These are phyloP conservation scores for Beauveria sp. DNA, from an alignment of 2,329 filamentous ascomycete species.

Conservation along the genomic window DNA sequence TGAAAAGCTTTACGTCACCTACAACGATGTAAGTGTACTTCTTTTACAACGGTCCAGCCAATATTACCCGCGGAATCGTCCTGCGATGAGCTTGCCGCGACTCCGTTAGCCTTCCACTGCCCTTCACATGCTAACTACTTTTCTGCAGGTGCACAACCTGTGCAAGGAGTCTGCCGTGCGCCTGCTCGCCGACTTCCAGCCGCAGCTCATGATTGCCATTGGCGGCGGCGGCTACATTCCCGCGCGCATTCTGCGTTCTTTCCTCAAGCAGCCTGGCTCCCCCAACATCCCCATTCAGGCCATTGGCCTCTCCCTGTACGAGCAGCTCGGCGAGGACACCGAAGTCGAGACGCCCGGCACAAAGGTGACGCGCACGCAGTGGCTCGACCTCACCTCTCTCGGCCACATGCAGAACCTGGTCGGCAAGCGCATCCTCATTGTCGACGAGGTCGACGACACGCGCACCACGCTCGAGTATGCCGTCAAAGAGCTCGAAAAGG, in stretches of 20 bases:
- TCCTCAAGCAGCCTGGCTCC: slow-evolving; percentile 79
- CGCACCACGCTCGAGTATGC: slow-evolving; percentile 91
- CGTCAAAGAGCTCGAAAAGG: slow-evolving; percentile 87
- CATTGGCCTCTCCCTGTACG: slow-evolving; percentile 95
- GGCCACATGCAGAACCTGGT: slow-evolving; percentile 81
- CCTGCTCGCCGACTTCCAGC: slow-evolving; percentile 80
- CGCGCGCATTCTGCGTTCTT: slow-evolving; percentile 92
- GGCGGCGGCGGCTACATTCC: slow-evolving; percentile 96
- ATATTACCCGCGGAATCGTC: background rate
- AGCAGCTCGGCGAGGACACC: slow-evolving; percentile 57
- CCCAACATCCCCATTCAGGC: slow-evolving; percentile 99
- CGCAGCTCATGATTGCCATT: slow-evolving; percentile 97
- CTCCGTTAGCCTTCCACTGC: too few relatives aligned
- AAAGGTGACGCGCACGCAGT: slow-evolving; percentile 95
- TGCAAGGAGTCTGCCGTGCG: slow-evolving; percentile 77
- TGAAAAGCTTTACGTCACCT: slow-evolving; percentile 82
- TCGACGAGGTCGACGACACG: slow-evolving; percentile 94
- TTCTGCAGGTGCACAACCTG: slow-evolving; percentile 80
- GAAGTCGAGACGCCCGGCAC: slow-evolving; percentile 70
- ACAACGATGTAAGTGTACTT: slow-evolving; percentile 66
- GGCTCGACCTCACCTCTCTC: slow-evolving; percentile 83
- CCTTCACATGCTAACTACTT: background rate
- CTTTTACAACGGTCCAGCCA: background rate
- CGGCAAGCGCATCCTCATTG: slow-evolving; percentile 85
- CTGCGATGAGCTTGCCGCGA: background rate